phyloP scores from a whole-genome alignment of 257 asterid genomes.

The Hygrophila difformis region DNA sequence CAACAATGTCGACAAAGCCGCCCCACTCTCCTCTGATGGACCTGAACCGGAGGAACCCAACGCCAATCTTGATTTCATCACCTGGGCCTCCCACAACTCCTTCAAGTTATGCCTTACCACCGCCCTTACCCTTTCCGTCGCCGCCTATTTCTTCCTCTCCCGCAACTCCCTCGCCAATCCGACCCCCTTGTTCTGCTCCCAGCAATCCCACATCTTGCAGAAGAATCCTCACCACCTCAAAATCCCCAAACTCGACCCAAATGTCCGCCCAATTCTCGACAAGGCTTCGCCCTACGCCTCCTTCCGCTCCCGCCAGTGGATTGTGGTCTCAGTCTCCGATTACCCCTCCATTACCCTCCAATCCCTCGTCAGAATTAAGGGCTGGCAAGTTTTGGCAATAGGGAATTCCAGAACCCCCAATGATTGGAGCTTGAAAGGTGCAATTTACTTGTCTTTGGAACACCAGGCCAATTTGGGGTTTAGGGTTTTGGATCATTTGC shows the following conservation, averaged over 20 bases:
- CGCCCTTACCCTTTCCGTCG: slow-evolving; percentile 59
- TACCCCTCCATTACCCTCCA: slow-evolving; percentile 66
- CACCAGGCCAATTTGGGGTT: slow-evolving; percentile 82
- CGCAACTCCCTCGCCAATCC: slow-evolving; percentile 46
- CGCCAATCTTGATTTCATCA: slow-evolving; percentile 50
- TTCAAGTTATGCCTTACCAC: slow-evolving; percentile 49
- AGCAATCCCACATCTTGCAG: slow-evolving; percentile 79
- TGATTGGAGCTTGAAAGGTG: slow-evolving; percentile 92
- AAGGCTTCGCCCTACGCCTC: slow-evolving; percentile 48
- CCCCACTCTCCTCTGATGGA: no score
- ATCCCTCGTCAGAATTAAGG: slow-evolving; percentile 46
- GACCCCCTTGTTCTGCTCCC: slow-evolving; percentile 70
- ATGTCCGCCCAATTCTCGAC: slow-evolving; percentile 47
- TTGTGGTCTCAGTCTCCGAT: slow-evolving; percentile 76
- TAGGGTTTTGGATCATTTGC: slow-evolving; percentile 78
- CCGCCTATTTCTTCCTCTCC: slow-evolving; percentile 65
- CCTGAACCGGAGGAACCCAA: no score
- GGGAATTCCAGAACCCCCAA: slow-evolving; percentile 86
- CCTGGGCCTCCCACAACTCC: slow-evolving; percentile 66
- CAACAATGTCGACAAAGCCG: no score
- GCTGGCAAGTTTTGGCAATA: slow-evolving; percentile 92
- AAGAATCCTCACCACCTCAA: slow-evolving; percentile 51
- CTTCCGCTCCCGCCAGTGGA: slow-evolving; percentile 86
- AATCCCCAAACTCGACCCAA: slow-evolving; percentile 63
- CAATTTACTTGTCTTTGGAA: slow-evolving; percentile 64